Conservation (phyloP, 1,284 basidiomycete species). For the Trichosporon asahii region DNA sequence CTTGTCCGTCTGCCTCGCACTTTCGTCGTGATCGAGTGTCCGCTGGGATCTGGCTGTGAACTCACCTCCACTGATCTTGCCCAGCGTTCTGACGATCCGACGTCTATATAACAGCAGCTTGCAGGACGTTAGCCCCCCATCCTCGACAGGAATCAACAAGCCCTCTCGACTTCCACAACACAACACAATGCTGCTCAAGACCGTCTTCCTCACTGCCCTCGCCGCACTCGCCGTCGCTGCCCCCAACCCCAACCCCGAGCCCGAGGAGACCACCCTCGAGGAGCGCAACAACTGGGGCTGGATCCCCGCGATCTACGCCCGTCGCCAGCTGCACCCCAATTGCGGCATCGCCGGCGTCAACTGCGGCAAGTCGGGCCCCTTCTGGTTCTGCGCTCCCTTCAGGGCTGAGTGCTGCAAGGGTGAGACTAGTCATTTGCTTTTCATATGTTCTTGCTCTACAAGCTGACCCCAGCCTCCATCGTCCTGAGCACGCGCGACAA, state of each 20-base stretch:
- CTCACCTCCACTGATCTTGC: background rate
- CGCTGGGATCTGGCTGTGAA: background rate
- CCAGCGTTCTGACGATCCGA: too few relatives aligned
- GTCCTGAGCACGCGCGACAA: background rate
- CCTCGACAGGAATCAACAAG: background rate
- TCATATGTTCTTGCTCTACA: background rate
- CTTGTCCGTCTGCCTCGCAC: background rate
- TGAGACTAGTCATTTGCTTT: background rate
- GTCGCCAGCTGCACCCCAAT: background rate
- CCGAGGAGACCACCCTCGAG: background rate
- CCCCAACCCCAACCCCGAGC: background rate
- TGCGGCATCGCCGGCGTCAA: background rate
- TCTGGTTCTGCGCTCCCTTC: background rate
- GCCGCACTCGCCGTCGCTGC: background rate
- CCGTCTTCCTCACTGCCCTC: background rate
- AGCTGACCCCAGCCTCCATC: background rate
- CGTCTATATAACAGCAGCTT: background rate
- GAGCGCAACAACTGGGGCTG: background rate
- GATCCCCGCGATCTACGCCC: background rate
- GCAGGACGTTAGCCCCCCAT: background rate
- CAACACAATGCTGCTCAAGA: background rate
- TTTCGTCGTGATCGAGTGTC: background rate
- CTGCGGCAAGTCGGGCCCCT: background rate
- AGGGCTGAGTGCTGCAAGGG: background rate
- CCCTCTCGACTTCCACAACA: background rate